Percentiles rank a stretch among this genome's conserved stretches.
Evolutionary conservation across 202 grass and related monocot species (phyloP).

Genomic region (Hordeum pubiflorum): DNA sequence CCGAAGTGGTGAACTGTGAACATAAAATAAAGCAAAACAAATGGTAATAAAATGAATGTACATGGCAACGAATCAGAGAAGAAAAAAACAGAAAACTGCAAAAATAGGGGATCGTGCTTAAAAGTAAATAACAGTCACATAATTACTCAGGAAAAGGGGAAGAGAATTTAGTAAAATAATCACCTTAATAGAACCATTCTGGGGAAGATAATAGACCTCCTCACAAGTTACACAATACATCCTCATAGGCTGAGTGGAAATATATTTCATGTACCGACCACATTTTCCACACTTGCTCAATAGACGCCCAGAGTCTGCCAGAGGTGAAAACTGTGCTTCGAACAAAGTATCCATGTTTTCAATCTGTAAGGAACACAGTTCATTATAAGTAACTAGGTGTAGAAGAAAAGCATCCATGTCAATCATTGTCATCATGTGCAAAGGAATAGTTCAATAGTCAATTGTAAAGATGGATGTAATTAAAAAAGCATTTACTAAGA

Average conservation of each 20-base stretch:
- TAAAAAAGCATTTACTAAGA: neutral
- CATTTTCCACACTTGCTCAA: constrained; percentile 98
- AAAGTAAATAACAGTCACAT: neutral
- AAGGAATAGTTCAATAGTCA: neutral
- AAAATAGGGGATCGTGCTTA: neutral
- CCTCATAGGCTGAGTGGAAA: constrained; percentile 73
- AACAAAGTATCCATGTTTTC: constrained; percentile 96
- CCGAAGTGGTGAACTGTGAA: neutral
- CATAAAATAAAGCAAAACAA: neutral
- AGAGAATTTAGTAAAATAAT: constrained; percentile 7
- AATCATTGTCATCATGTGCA: neutral
- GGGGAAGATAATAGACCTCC: constrained; percentile 97
- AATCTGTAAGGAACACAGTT: constrained; percentile 55
- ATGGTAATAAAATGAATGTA: neutral
- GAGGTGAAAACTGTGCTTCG: constrained; percentile 96
- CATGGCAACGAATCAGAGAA: neutral
- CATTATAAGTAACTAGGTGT: constrained; percentile 18
- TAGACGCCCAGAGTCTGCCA: constrained; percentile 80
- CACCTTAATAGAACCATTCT: constrained; percentile 93
- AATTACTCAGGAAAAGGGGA: neutral
- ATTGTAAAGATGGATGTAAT: neutral
- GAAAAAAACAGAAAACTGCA: neutral
- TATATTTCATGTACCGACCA: constrained; percentile 89
- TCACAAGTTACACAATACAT: constrained; percentile 92
- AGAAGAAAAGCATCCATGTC: neutral